phyloP scores from a whole-genome alignment of 2,329 filamentous ascomycete genomes.

The Rutstroemia sydowiana region DNA sequence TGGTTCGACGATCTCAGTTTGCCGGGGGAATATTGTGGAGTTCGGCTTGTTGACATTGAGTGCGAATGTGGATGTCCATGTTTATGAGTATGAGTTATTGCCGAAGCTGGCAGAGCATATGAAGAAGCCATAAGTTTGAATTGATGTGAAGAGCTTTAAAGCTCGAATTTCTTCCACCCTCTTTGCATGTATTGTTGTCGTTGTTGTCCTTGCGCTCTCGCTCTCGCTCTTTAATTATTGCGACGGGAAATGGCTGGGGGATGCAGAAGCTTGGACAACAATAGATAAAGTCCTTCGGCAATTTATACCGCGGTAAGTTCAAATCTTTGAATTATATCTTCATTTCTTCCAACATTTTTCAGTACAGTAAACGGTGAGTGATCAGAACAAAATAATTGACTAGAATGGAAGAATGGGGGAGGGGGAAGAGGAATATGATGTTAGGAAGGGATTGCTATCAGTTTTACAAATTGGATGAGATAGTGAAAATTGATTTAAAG shows the following conservation, averaged over 20 bases:
- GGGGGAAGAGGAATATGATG: too few relatives aligned
- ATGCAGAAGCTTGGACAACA: conserved; percentile 2
- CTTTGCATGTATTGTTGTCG: background rate
- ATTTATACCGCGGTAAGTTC: too few relatives aligned
- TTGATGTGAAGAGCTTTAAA: conserved; percentile 16
- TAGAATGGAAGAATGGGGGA: too few relatives aligned
- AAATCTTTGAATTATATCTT: too few relatives aligned
- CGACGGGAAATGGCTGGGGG: background rate
- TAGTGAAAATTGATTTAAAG: too few relatives aligned
- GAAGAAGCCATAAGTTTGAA: conserved; percentile 27
- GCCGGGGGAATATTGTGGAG: conserved; percentile 16
- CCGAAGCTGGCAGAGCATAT: conserved; percentile 29
- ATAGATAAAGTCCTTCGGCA: too few relatives aligned
- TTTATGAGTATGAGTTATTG: conserved; percentile 24
- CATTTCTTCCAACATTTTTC: too few relatives aligned
- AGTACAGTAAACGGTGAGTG: too few relatives aligned
- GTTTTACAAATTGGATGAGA: too few relatives aligned
- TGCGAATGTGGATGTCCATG: conserved; percentile 33
- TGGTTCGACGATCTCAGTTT: conserved; percentile 18
- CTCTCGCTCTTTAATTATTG: too few relatives aligned
- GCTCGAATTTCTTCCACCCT: conserved; percentile 10
- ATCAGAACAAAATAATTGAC: too few relatives aligned
- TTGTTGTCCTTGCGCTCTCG: background rate
- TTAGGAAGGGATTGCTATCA: too few relatives aligned
- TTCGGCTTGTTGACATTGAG: conserved; percentile 31